These are phyloP conservation scores for Auricularia cornea DNA, from an alignment of 768 basidiomycete genomes.

Conservation along the genomic window DNA sequence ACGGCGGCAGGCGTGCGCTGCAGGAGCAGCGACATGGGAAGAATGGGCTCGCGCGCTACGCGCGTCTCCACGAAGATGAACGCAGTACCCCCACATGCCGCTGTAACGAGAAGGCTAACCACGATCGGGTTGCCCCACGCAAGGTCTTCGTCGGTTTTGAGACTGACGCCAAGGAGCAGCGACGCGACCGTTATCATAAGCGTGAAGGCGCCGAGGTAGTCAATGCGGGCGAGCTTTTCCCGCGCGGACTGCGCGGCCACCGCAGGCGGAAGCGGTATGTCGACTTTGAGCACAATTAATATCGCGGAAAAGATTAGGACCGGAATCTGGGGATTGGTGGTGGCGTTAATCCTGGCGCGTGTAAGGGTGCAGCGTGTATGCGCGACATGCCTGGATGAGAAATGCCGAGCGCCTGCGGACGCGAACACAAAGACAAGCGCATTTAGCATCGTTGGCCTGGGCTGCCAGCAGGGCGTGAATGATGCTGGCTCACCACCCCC, in stretches of 20 bases:
- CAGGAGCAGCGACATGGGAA: constrained; percentile 75
- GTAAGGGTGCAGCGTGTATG: constrained; percentile 7
- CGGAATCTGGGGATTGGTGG: constrained; percentile 63
- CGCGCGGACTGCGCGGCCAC: constrained; percentile 48
- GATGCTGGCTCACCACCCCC: constrained; percentile 62
- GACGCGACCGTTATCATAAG: constrained; percentile 64
- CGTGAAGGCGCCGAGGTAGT: constrained; percentile 75
- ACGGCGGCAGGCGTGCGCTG: constrained; percentile 76
- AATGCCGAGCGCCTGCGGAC: constrained; percentile 71
- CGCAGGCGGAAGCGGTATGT: constrained; percentile 64
- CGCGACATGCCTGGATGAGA: constrained; percentile 59
- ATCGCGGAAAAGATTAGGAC: constrained; percentile 61
- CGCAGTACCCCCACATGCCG: constrained; percentile 41
- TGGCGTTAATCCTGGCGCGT: background rate
- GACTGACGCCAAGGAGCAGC: constrained; percentile 65
- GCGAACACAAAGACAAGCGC: background rate
- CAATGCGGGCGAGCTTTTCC: constrained; percentile 70
- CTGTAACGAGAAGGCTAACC: constrained; percentile 51
- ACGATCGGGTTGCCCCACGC: constrained; percentile 70
- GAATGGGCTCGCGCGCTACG: constrained; percentile 76
- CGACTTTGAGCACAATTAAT: constrained; percentile 68
- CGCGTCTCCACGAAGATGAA: constrained; percentile 78
- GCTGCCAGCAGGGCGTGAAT: background rate
- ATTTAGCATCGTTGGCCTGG: background rate
- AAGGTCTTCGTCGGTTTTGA: constrained; percentile 72